phyloP scores from a whole-genome alignment of 78 protist species.

The Protostelium mycophagum region DNA sequence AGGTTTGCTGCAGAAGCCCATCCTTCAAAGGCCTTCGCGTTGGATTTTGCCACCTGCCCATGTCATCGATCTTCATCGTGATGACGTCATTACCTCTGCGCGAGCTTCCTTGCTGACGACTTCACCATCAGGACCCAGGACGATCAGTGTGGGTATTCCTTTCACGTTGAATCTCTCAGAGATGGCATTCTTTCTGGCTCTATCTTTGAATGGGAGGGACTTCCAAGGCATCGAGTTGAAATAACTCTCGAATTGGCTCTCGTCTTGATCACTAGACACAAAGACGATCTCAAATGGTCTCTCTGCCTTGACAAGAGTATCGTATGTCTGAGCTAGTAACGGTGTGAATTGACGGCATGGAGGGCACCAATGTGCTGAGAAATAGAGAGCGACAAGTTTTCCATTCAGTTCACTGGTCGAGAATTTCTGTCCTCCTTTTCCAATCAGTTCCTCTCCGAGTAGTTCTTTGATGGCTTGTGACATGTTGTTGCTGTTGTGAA shows the following conservation, averaged over 20 bases:
- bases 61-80: no score
- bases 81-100: background rate
- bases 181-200: constrained; percentile 4
- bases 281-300: constrained; percentile 17
- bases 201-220: constrained; percentile 18
- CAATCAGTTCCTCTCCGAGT: constrained; percentile 1
- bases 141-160: constrained; percentile 43
- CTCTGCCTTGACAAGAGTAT: background rate
- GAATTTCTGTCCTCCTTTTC: constrained; percentile 1
- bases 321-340: constrained; percentile 15
- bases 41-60: background rate
- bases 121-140: constrained; percentile 7
- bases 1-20: background rate
- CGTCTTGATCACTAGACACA: constrained; percentile 1
- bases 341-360: constrained; percentile 57
- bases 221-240: constrained; percentile 20
- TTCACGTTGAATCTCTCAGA: constrained; percentile 3
- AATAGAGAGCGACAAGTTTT: constrained; percentile 16
- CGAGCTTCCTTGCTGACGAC: background rate
- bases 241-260: background rate
- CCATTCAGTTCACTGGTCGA: background rate
- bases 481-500: background rate
- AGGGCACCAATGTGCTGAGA: constrained; percentile 63
- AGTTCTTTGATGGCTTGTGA: background rate
- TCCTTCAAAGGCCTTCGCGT: background rate